Evolutionary conservation across 768 basidiomycete species (phyloP).

Genomic region (Leccinellum luteum): DNA sequence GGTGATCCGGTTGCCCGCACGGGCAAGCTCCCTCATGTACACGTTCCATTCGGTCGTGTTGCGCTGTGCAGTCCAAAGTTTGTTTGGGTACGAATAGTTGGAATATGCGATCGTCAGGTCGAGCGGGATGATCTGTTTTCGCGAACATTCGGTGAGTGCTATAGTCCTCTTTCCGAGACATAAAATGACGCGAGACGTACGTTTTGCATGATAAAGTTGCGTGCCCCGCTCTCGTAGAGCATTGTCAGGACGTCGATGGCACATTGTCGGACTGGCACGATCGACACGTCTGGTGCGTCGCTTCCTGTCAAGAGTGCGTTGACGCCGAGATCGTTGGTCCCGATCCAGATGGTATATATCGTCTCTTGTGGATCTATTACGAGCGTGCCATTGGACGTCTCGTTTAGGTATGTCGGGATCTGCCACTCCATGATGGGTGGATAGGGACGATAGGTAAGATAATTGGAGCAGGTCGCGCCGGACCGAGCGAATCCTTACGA

Average conservation of each 20-base stretch:
- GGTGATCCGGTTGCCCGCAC: slow-evolving; percentile 50
- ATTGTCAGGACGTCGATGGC: slow-evolving; percentile 58
- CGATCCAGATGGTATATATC: slow-evolving; percentile 66
- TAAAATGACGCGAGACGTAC: slow-evolving; percentile 34
- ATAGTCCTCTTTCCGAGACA: not conserved
- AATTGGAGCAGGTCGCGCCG: slow-evolving; percentile 67
- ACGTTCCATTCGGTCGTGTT: slow-evolving; percentile 60
- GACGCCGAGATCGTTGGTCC: slow-evolving; percentile 62
- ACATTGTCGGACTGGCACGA: slow-evolving; percentile 57
- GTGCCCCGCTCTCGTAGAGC: slow-evolving; percentile 55
- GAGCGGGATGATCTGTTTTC: slow-evolving; percentile 53
- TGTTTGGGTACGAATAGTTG: slow-evolving; percentile 44
- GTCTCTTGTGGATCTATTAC: slow-evolving; percentile 41
- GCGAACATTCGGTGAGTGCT: not conserved
- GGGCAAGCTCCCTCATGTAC: slow-evolving; percentile 51
- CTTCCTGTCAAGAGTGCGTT: slow-evolving; percentile 53
- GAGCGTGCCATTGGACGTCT: slow-evolving; percentile 41
- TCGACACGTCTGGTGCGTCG: slow-evolving; percentile 42
- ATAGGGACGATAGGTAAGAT: slow-evolving; percentile 54
- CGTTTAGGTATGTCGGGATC: slow-evolving; percentile 50
- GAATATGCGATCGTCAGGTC: slow-evolving; percentile 48
- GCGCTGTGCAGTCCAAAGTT: slow-evolving; percentile 48
- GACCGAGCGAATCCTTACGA: slow-evolving; percentile 46
- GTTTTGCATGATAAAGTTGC: slow-evolving; percentile 70
- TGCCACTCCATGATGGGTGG: slow-evolving; percentile 50